These are phyloP conservation scores for Nicotiana otophora DNA, from an alignment of 257 asterid genomes.

Conservation along the genomic window DNA sequence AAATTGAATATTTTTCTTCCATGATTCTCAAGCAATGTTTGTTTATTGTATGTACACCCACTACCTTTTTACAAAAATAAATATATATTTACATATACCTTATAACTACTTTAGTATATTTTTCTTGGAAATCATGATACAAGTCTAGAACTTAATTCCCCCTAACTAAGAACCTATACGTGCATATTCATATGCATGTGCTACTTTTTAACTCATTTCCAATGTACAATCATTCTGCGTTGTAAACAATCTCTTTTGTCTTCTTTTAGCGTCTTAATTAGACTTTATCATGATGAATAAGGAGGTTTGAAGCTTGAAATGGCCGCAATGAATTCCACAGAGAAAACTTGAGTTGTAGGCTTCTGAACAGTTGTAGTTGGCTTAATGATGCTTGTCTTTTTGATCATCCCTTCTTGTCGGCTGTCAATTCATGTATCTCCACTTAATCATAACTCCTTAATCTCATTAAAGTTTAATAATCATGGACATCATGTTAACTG, in stretches of 20 bases:
- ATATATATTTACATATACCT: too few relatives aligned
- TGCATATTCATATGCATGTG: neutral
- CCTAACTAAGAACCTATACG: neutral
- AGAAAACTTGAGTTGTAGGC: neutral
- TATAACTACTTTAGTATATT: neutral
- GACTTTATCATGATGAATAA: neutral
- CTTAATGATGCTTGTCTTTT: slow-evolving; percentile 1
- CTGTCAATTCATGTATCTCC: neutral
- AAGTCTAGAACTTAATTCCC: neutral
- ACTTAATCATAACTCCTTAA: neutral
- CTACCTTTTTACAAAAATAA: too few relatives aligned
- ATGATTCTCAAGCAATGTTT: too few relatives aligned
- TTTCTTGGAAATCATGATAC: slow-evolving; percentile 2
- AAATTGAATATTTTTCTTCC: too few relatives aligned
- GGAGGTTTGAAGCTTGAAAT: neutral
- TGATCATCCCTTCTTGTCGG: slow-evolving; percentile 10
- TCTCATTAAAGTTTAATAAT: neutral
- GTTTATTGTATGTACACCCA: too few relatives aligned
- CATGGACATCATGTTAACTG: neutral
- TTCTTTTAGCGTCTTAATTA: neutral
- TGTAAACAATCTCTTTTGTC: slow-evolving; percentile 5
- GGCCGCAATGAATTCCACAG: neutral
- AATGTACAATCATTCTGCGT: neutral
- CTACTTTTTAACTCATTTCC: neutral
- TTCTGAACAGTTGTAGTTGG: neutral